Percentiles rank a stretch among this genome's conserved stretches.
phyloP scores from a whole-genome alignment of 495 filamentous ascomycete species.

The Aspergillus steynii region DNA sequence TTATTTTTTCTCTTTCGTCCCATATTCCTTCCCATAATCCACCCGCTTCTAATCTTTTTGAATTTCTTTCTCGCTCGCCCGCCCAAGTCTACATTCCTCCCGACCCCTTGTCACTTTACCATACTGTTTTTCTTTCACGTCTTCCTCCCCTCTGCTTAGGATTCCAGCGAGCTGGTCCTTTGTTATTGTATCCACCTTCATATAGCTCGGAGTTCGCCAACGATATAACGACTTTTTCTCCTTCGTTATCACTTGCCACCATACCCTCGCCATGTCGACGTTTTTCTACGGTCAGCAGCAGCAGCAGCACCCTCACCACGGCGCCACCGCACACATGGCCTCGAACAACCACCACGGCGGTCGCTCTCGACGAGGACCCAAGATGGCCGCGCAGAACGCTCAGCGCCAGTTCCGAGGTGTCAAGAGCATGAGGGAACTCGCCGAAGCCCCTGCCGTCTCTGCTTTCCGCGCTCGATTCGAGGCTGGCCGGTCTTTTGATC shows the following conservation, averaged over 20 bases:
- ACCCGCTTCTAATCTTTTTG: slow-evolving; percentile 29
- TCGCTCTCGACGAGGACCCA: slow-evolving; percentile 83
- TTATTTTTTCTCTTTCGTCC: slow-evolving; percentile 21
- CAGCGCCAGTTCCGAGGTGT: slow-evolving; percentile 83
- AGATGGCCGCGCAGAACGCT: slow-evolving; percentile 75
- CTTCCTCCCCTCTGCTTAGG: slow-evolving; percentile 8
- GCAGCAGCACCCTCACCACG: slow-evolving; percentile 52
- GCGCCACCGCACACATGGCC: slow-evolving; percentile 46
- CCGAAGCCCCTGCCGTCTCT: slow-evolving; percentile 69
- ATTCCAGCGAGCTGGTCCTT: slow-evolving; percentile 23
- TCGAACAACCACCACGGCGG: slow-evolving; percentile 78
- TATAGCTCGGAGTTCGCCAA: slow-evolving; percentile 6
- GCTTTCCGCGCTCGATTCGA: slow-evolving; percentile 85
- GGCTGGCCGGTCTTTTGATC: slow-evolving; percentile 89
- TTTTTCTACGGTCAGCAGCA: slow-evolving; percentile 71
- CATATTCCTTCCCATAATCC: slow-evolving; percentile 18
- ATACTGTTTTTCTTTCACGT: slow-evolving; percentile 24
- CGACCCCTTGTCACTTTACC: slow-evolving; percentile 21
- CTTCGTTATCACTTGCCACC: slow-evolving; percentile 15
- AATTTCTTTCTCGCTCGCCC: slow-evolving; percentile 38
- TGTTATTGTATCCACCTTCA: slow-evolving; percentile 22
- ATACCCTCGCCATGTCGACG: slow-evolving; percentile 65
- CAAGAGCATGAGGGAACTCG: slow-evolving; percentile 84
- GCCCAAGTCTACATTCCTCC: slow-evolving; percentile 27
- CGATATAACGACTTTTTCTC: slow-evolving; percentile 25